Evolutionary conservation across 2,329 filamentous ascomycete species (phyloP), one percentile per base, ranked within the genome.

Genomic region (Fusarium sp.): DNA sequence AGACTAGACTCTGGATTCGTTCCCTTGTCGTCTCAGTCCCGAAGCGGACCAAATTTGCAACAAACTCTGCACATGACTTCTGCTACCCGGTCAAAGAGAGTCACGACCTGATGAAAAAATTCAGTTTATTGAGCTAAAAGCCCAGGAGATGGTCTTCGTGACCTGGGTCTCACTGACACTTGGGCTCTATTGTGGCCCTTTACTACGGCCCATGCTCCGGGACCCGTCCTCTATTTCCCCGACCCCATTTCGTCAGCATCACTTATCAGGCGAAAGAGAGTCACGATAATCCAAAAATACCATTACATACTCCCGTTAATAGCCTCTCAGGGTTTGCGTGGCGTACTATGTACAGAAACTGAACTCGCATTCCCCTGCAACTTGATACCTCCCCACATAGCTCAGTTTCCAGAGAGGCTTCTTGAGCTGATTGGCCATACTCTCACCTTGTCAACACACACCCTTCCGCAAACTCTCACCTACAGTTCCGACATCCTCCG

Each of bases 281-380:
- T 57, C 61, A 69, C 67, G 67, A 70, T 65, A 70, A 70, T 67
- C 52, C 50, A 60, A 52, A 57, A 53, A 57, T n/a, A 19, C 19
- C 19, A 34, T 34, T 34, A 7, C 22, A 58, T 45, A 49, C 53
- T 56, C 52, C 56, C 55, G 60, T 58, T 49, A 53, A 63, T 57
- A 70, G 51, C 61, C 65, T 64, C 58, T 57, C 66, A 31, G 54
- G 64, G 44, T 55, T 44, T 51, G 25, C 53, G 67, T 67, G 56
- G 68, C 54, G 67, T 70, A n/a, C n/a, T n/a, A n/a, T n/a, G n/a
- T n/a, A 58, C 60, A 58, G 46, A 53, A 53, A 43, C 35, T 53
- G 49, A 54, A 58, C 51, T 31, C 55, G 57, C 57, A 54, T 54
- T 63, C 55, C 50, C 52, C 45, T 55, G 45, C 19, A 19, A 24